Base-by-base conservation (phyloP, 176 grass and related monocot species). In the Juncus effusus region DNA sequence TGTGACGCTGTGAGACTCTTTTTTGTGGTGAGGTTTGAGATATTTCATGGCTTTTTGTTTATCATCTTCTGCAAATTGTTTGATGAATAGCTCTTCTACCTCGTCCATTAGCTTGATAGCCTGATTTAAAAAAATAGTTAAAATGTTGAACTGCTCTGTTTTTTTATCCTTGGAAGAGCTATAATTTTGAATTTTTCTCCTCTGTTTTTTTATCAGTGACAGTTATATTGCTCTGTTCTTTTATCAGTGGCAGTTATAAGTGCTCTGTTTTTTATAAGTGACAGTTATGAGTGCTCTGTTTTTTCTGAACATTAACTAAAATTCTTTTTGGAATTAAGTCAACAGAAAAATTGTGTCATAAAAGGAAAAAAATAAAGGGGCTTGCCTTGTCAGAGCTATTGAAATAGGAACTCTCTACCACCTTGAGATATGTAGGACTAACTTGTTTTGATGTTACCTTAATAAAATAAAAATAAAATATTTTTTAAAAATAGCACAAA, bases 21-120 rank as follows among this genome's bases (percentile, higher is more conserved):
- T 59, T 35, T n/a, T 80, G 61, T 93, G 85, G 71, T 89, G 71
- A 64, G 94, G 94, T 51, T 90, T 99, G 53, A 99, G 85, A 51
- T 93, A 99, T 75, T 87, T 89, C 94, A 87, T 99, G 70, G 88
- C 88, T 76, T 99, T 99, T 39, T 72, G 67, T 84, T 82, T 89
- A 60, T 99, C 76, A 52, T 82, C 89, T 38, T 82, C 81, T 5
- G 88, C 51, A 45, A 90, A 99, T 67, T 93, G 59, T 54, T 85
- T 93, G 61, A 90, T 78, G 69, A 99, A 99, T 19, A 93, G 64
- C 59, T 99, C 85, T 74, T 99, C 88, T 0, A 99, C 94, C 65
- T 99, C 88, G 13, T 99, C 88, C 78, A 72, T 99, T 41, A 93
- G 73, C 76, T 80, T 99, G 66, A 93, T 71, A 49, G 76, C 89